These are phyloP conservation scores for Xylaria telfairii DNA, from an alignment of 495 filamentous ascomycete genomes.

Conservation along the genomic window DNA sequence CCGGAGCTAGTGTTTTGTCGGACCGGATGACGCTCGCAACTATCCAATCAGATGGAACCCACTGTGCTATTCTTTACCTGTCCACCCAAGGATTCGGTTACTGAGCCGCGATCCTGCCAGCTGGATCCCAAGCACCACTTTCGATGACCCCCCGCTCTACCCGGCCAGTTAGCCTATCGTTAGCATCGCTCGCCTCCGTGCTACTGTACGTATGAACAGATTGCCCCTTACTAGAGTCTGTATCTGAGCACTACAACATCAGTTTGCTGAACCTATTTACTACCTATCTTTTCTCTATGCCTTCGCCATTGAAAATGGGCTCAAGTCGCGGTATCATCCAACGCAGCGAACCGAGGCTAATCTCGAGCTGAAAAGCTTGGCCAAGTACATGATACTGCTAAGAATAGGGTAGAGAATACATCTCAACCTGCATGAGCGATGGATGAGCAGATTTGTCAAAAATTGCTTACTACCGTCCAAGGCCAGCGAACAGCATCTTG, in stretches of 20 bases:
- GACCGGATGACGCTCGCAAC: neutral
- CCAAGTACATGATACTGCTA: neutral
- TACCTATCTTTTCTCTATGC: neutral
- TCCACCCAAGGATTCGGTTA: constrained; percentile 4
- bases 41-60: constrained; percentile 4
- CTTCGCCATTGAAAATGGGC: neutral
- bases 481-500: neutral
- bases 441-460: constrained; percentile 16
- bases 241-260: neutral
- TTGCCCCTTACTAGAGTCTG: neutral
- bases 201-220: neutral
- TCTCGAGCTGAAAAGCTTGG: constrained; percentile 10
- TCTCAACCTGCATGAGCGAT: neutral
- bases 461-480: constrained; percentile 20
- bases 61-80: neutral
- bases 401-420: constrained; percentile 19
- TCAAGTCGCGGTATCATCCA: neutral
- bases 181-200: neutral
- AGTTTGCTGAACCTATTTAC: neutral
- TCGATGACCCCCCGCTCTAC: neutral
- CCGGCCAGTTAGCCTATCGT: neutral
- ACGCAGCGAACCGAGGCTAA: neutral
- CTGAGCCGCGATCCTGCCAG: constrained; percentile 16
- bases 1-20: neutral
- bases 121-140: constrained; percentile 3